phyloP scores from a whole-genome alignment of 2,329 filamentous ascomycete species.

The Colletotrichum sp. region DNA sequence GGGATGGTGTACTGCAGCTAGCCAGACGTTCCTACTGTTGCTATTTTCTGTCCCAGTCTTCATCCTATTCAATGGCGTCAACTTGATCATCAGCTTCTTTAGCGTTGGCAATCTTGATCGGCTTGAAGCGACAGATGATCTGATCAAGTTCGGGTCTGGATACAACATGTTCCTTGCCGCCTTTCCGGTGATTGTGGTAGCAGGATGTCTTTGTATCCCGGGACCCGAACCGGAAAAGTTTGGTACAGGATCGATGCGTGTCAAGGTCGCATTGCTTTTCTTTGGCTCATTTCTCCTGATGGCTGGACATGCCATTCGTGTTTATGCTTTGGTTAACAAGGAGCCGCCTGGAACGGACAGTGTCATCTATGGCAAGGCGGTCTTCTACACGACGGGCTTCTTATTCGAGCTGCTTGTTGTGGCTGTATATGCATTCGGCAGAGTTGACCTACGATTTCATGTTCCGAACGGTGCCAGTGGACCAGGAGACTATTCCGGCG shows the following conservation, averaged over 20 bases:
- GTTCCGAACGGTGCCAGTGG: slow-evolving; percentile 32
- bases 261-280: slow-evolving; percentile 33
- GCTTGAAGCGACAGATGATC: slow-evolving; percentile 3
- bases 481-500: slow-evolving; percentile 28
- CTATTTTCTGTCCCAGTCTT: slow-evolving; percentile 30
- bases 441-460: slow-evolving; percentile 34
- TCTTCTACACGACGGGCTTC: slow-evolving; percentile 41
- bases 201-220: slow-evolving; percentile 28
- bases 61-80: slow-evolving; percentile 35
- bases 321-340: slow-evolving; percentile 29
- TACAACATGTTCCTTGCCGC: slow-evolving; percentile 26
- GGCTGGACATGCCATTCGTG: slow-evolving; percentile 24
- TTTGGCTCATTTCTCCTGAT: slow-evolving; percentile 20
- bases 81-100: slow-evolving; percentile 29
- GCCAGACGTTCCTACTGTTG: slow-evolving; percentile 25
- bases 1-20: slow-evolving; percentile 37
- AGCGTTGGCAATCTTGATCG: slow-evolving; percentile 21
- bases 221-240: slow-evolving; percentile 34
- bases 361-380: slow-evolving; percentile 34
- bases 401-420: slow-evolving; percentile 33
- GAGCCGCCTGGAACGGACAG: slow-evolving; percentile 25
- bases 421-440: slow-evolving; percentile 27
- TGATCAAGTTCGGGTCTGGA: slow-evolving; percentile 24
- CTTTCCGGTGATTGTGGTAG: slow-evolving; percentile 26
- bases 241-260: slow-evolving; percentile 31